Base-by-base conservation (phyloP, 148 eudicot species). In the Agrostemma githago region DNA sequence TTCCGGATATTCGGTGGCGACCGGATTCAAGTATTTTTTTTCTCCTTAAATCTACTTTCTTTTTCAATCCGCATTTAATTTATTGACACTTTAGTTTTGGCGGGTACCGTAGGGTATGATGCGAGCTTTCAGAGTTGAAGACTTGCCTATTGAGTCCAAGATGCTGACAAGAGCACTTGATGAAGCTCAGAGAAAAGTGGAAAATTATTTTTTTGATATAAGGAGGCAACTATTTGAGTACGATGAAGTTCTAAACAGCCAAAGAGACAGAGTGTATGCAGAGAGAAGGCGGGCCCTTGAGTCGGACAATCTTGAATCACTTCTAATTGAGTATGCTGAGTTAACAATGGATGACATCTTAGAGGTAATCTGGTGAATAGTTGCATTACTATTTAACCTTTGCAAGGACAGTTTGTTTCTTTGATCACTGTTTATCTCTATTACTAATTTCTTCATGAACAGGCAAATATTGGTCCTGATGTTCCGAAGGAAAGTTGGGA, bases 101-200 rank as follows among this genome's bases (percentile, higher is more conserved):
- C 68, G 73, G 77, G 41, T 72, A 67, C 70, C 46, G 34, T 76
- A 95, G 99, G 99, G 99, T 64, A 75, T 95, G 89, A 95, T 95
- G 99, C 90, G 85, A 81, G 99, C 99, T 71, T 95, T 95, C 81
- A 89, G 99, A 85, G 89, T 95, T 78, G 99, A 95, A 84, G 97
- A 95, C 83, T 82, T 95, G 73, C 99, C 99, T 53, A 95, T 95
- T 63, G 99, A 95, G 84, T 95, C 99, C 79, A 89, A 92, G 84
- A 92, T 95, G 89, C 80, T 95, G 84, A 95, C 99, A 62, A 92
- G 82, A 87, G 97, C 99, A 43, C 90, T 95, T 46, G 99, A 95
- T 84, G 99, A 95, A 88, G 99, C 99, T 78, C 99, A 95, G 78
- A 78, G 99, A 83, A 95, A 95, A 84, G 99, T 95, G 82, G 99